Evolutionary conservation across 768 basidiomycete species (phyloP), one percentile per base, ranked within the genome.

Genomic region (Filobasidium wieringae): DNA sequence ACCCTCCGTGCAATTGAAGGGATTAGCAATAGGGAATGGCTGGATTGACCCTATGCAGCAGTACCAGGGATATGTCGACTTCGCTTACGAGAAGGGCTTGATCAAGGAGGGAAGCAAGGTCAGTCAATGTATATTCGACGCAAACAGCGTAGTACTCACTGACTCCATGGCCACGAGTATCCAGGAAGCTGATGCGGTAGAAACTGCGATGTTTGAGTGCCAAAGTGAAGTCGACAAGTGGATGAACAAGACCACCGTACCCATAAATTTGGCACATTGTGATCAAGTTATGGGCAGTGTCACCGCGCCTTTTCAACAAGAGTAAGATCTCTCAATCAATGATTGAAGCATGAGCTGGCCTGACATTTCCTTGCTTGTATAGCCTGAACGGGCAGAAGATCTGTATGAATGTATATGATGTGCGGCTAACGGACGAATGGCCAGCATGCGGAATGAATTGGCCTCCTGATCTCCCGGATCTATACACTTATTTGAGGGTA

Each of bases 341-440:
- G 26, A 4, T 6, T 24, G 2, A 14, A 15, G 12, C 4, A 19
- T 14, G 26, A 7, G 4, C 24, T 11, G 1, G 11, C 30, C 17
- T n/a, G 40, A 31, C 40, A 19, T 15, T 11, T 27, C 37, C 19
- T 7, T 27, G 5, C 3, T 33, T 12, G 5, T 24, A 19, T 64
- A 90, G 87, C 34, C 77, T 83, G 39, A 78, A 88, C 52, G 87
- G 83, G 11, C 76, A 78, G 62, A 74, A 79, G 27, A 84, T 83
- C 75, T 99, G 95, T 70, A 76, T 92, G 60, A 99, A 99, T 70
- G 82, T 96, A 36, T 99, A 99, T 65, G 95, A 99, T 68, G 81
- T 96, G 14, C 86, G 95, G 26, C 76, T 86, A n/a, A 83, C 87
- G 55, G 95, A 99, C 69, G 79, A 80, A 12, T 76, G 71, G 33